A percentile compares a stretch with the other conserved stretches of the same genome.
Evolutionary conservation across 2,329 filamentous ascomycete genomes (phyloP).

Genomic region (Hypoxylon sp.): DNA sequence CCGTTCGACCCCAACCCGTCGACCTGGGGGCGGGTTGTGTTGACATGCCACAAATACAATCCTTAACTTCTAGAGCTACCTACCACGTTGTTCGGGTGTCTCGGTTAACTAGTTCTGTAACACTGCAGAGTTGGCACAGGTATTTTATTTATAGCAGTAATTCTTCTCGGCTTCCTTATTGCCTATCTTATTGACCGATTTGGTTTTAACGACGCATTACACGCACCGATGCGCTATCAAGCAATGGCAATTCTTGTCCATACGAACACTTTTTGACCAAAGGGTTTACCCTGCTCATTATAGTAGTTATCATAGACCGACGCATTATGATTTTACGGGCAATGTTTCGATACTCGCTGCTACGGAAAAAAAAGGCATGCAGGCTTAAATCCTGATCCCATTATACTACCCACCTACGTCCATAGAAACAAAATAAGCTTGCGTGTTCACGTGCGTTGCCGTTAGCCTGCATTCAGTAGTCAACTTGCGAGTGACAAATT

Average conservation of each 20-base stretch:
- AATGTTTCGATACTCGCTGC: conserved; percentile 10
- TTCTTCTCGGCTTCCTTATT: conserved; percentile 17
- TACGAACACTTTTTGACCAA: neutral
- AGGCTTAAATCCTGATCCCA: conserved; percentile 39
- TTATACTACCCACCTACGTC: conserved; percentile 38
- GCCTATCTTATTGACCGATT: conserved; percentile 31
- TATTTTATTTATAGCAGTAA: conserved; percentile 43
- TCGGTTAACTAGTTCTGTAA: conserved; percentile 40
- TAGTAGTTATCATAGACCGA: conserved; percentile 5
- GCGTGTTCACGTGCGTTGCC: conserved; percentile 40
- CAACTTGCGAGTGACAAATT: conserved; percentile 28
- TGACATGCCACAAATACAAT: conserved; percentile 23
- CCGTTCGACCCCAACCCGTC: conserved; percentile 39
- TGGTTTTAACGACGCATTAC: conserved; percentile 41
- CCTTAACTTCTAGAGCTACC: conserved; percentile 29
- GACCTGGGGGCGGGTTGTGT: conserved; percentile 20
- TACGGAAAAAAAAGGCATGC: conserved; percentile 27
- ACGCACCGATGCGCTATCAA: neutral
- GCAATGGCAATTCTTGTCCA: conserved; percentile 8
- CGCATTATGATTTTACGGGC: conserved; percentile 13
- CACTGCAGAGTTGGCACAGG: conserved; percentile 30
- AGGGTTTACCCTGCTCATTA: neutral
- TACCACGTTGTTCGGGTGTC: conserved; percentile 35
- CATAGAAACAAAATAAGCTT: conserved; percentile 27
- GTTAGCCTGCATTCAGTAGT: conserved; percentile 30